Evolutionary conservation across 2,329 filamentous ascomycete species (phyloP).

Genomic region (Monascus ruber): DNA sequence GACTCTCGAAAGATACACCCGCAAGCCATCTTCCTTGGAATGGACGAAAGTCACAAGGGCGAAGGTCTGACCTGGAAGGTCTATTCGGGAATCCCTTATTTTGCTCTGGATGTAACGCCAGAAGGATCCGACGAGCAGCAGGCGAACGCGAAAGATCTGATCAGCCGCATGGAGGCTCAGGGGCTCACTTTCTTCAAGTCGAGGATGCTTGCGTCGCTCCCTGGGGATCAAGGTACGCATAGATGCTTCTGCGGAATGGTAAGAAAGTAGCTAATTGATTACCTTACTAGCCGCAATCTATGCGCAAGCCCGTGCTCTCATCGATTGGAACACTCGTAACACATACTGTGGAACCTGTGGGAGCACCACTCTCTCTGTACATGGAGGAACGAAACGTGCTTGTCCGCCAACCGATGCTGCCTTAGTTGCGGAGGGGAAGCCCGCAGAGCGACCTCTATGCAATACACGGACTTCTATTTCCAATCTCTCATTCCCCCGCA

Average conservation of each 20-base stretch:
- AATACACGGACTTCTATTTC: constrained; percentile 74
- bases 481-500: constrained; percentile 84
- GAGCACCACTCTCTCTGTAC: constrained; percentile 53
- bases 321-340: constrained; percentile 92
- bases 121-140: constrained; percentile 51
- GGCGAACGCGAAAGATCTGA: constrained; percentile 43
- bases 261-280: background rate
- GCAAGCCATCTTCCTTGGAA: constrained; percentile 70
- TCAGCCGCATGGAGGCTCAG: constrained; percentile 47
- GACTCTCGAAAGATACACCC: constrained; percentile 59
- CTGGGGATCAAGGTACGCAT: constrained; percentile 48
- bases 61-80: constrained; percentile 36
- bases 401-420: constrained; percentile 35
- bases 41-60: constrained; percentile 54
- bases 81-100: constrained; percentile 72
- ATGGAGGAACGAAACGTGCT: constrained; percentile 34
- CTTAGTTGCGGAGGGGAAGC: constrained; percentile 15
- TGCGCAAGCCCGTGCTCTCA: constrained; percentile 72
- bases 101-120: constrained; percentile 80
- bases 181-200: constrained; percentile 58
- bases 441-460: constrained; percentile 52
- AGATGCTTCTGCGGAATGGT: too few species aligned
- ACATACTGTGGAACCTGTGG: constrained; percentile 88
- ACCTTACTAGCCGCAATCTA: constrained; percentile 63
- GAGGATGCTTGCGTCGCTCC: constrained; percentile 50